Evolutionary conservation across 108 stramenopile genomes (phyloP), one percentile per base, ranked within the genome.

Genomic region (Cyclotella distinguenda): DNA sequence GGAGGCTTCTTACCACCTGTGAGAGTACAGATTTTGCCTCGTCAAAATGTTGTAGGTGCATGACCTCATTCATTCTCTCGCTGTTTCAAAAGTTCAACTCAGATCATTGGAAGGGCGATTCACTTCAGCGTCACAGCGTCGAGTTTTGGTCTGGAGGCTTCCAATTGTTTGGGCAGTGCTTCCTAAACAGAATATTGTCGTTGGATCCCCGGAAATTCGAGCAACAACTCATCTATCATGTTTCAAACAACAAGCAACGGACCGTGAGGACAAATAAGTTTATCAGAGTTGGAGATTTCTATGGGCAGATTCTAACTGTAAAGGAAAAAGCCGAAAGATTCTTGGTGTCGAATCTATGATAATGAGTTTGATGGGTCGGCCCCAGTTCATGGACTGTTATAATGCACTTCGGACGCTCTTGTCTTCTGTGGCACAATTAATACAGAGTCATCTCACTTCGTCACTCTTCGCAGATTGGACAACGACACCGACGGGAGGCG

Each of bases 131-230:
- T 22, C 71, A 79, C 58, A 80, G 79, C 72, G 87, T 84, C 4
- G 87, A 88, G 50, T 88, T 84, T 57, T 88, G 87, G 87, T 76
- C 73, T 30, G 88, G 86, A n/a, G 83, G 85, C 6, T 84, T 79
- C 58, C 85, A 86, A 63, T 50, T 85, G 18, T 86, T 86, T 42
- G 75, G 78, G 31, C 60, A 62, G 50, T 90, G 89, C 60, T 85
- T 84, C 34, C 79, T 90, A 76, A 86, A 90, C 66, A 71, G 89
- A 26, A 72, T 90, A 9, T 57, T 90, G 22, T 78, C 79, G 25
- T 61, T 90, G 70, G 64, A 86, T 33, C 85, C 85, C 15, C 64
- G 77, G 15, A 73, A 73, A 28, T 90, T 90, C 68, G 82, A 82
- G n/a, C 57, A 75, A 34, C 83, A 85, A 26, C 58, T 90, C 18